Evolutionary conservation across 2,329 filamentous ascomycete species (phyloP), one percentile per base, ranked within the genome.

Genomic region (Cercospora brassicicola): DNA sequence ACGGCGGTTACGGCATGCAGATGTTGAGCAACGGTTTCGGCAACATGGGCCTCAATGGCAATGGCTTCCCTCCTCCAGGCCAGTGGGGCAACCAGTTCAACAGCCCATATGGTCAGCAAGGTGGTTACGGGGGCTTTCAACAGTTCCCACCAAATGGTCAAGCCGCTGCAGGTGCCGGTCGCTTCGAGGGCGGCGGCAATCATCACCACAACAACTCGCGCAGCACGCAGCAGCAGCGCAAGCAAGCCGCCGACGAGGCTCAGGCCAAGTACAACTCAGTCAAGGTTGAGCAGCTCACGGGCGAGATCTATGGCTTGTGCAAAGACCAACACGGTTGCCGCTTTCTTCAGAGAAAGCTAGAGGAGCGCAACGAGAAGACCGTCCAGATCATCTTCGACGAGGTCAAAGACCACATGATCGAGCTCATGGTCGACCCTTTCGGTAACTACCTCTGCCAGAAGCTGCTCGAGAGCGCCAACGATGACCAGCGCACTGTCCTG

Each of bases 361-460:
- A 99, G 82, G 94, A 96, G 77, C 91, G 91, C 74, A 89, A 90
- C 73, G 87, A 90, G 4, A 90, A 94, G 30, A 88, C 96, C 76
- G 87, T 97, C 62, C 91, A 96, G 79, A 89, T 94, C 84, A 98
- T 99, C 79, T 99, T 96, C 85, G 85, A 90, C 31, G 95, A 99
- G 84, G 97, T 94, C 63, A 93, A 94, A 78, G 87, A 91, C 77
- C 93, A 98, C 79, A 94, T 99, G 74, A 90, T 96, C 71, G 95
- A 99, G 83, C 86, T 99, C 72, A 99, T 99, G 95, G 97, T 93
- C 69, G 94, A 99, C 81, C 94, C 95, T 9, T 99, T 99, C 80
- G 95, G 95, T 79, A 99, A 99, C 84, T 99, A 99, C 81, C 89
- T 99, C 73, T 98, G 94, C 85, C 95, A 99, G 85, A 99, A 98